Evolutionary conservation across 495 filamentous ascomycete genomes (phyloP), one percentile per base, ranked within the genome.

Genomic region (Neurospora discreta): DNA sequence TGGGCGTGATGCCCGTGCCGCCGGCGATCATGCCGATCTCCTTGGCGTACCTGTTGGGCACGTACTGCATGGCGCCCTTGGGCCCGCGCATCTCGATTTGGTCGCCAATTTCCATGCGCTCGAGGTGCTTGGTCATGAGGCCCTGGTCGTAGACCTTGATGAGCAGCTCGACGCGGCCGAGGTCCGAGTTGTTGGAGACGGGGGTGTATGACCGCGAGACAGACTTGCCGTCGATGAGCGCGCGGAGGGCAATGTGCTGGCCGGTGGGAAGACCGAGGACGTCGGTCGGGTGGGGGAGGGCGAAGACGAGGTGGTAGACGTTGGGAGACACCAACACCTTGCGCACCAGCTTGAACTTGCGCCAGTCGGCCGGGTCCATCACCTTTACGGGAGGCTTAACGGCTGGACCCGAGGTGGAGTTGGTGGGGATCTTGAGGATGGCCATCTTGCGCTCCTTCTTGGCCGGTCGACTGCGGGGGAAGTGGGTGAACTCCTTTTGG

Each of bases 1-100:
- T 86, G 13, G 87, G 87, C 36, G 87, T 89, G 68, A 89, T 87
- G 10, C 87, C 87, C 0, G 86, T 85, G 3, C 87, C 87, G 65
- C 86, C 86, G 5, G 84, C 86, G 16, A 88, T 74, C 78, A 87
- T 82, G 18, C 84, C 81, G 40, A 87, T 80, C 39, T 76, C 76
- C 60, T 68, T 75, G 8, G 72, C 74, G 68, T 44, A 72, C 8
- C 0, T 2, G 70, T 72, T 67, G 43, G 52, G 30, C 33, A 70
- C 68, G 69, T 86, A 85, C 16, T 78, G 74, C 81, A 85, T 84
- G 9, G 82, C 80, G 41, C 84, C 84, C 68, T 85, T 85, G 20
- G 85, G 85, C 0, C 85, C 85, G 33, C 84, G 82, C 69, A 86
- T 81, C 30, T 82, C 76, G 33, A 86, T 82, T 42, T 79, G 72